phyloP scores from a whole-genome alignment of 441 rosid genomes.

The Euphorbia neoarborescens region DNA sequence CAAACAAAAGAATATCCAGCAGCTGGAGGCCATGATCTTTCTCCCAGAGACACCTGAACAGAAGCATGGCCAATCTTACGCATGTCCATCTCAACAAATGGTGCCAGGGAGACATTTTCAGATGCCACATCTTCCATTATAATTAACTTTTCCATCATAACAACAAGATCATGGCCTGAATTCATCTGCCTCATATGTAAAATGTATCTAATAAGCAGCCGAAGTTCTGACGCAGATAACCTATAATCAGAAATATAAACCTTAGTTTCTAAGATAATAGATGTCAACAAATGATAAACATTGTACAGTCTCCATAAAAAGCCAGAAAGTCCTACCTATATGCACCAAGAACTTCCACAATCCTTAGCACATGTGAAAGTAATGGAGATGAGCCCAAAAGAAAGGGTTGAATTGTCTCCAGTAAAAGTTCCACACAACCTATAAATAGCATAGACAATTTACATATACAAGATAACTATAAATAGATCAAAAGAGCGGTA shows the following conservation, averaged over 20 bases:
- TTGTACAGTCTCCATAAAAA: slow-evolving; percentile 15
- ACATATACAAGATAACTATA: not conserved
- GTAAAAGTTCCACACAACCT: slow-evolving; percentile 96
- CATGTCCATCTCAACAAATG: slow-evolving; percentile 92
- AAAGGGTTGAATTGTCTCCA: slow-evolving; percentile 89
- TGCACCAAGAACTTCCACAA: slow-evolving; percentile 97
- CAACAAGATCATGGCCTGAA: slow-evolving; percentile 74
- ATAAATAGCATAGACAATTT: slow-evolving; percentile 17
- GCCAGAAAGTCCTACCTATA: slow-evolving; percentile 53
- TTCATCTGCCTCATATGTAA: slow-evolving; percentile 74
- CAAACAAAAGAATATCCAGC: slow-evolving; percentile 97
- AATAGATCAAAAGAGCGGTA: not conserved
- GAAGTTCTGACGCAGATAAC: slow-evolving; percentile 94
- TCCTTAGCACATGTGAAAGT: slow-evolving; percentile 79
- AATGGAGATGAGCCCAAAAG: slow-evolving; percentile 77
- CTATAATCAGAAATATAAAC: slow-evolving; percentile 42
- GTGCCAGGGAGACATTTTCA: slow-evolving; percentile 74
- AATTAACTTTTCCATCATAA: slow-evolving; percentile 84
- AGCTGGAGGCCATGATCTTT: slow-evolving; percentile 99
- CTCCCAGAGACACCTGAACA: slow-evolving; percentile 91
- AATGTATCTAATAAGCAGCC: slow-evolving; percentile 72
- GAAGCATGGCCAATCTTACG: slow-evolving; percentile 87
- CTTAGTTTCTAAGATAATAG: slow-evolving; percentile 22
- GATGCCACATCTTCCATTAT: slow-evolving; percentile 72
- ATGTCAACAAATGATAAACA: slow-evolving; percentile 16